Evolutionary conservation across 2,329 filamentous ascomycete species (phyloP).

Genomic region (Sclerotinia spermophila): DNA sequence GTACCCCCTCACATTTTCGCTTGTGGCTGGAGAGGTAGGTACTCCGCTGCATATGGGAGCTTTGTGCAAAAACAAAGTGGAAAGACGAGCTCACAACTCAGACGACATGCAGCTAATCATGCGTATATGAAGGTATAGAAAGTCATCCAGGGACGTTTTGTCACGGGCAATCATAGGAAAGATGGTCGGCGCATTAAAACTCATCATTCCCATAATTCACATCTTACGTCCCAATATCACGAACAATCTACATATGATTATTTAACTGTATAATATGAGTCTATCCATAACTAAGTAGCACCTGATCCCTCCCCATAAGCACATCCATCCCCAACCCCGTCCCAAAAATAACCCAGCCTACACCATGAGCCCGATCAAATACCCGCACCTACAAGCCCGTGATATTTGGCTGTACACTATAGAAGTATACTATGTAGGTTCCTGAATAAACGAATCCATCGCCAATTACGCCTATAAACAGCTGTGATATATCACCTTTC

Average conservation of each 20-base stretch:
- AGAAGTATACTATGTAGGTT: not conserved
- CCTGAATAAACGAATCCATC: not conserved
- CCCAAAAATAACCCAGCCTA: not conserved
- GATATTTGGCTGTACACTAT: not conserved
- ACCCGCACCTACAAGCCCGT: constrained; percentile 2
- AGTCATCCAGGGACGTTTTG: not conserved
- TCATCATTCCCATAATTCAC: not conserved
- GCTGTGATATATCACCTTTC: constrained; percentile 3
- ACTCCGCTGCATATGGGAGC: not conserved
- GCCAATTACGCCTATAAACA: constrained; percentile 10
- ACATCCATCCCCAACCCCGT: not conserved
- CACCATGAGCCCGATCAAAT: constrained; percentile 4
- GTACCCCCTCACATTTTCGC: not conserved
- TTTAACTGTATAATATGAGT: constrained; percentile 1
- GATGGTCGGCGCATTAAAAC: not conserved
- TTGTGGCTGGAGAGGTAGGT: not conserved
- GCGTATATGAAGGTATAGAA: not conserved
- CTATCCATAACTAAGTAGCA: constrained; percentile 1
- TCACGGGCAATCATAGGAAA: not conserved
- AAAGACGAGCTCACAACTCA: not conserved
- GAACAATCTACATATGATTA: not conserved
- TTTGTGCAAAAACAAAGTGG: not conserved
- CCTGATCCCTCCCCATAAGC: not conserved
- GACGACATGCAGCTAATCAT: not conserved
- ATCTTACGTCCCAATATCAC: not conserved